Conservation (phyloP, 2,329 filamentous ascomycete genomes). For the Aureobasidium zeae region DNA sequence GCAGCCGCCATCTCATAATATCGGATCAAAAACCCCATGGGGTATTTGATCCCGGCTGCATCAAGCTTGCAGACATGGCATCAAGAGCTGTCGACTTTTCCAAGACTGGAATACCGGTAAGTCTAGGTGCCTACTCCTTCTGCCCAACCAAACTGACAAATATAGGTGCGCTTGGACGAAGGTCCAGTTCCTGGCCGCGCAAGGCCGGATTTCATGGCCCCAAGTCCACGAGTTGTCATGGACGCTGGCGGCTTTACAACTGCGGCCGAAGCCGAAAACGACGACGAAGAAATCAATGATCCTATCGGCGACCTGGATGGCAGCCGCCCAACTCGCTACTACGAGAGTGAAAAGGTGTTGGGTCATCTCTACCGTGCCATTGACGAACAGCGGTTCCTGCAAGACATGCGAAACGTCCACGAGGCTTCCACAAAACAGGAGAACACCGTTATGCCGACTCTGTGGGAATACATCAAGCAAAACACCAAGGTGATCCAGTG, state of each 20-base stretch:
- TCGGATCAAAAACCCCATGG: constrained; percentile 28
- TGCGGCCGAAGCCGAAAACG: constrained; percentile 31
- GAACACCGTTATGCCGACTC: constrained; percentile 22
- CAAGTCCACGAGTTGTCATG: constrained; percentile 37
- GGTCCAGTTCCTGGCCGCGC: constrained; percentile 34
- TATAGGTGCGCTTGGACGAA: constrained; percentile 36
- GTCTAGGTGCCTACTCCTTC: constrained; percentile 6
- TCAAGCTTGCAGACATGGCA: constrained; percentile 32
- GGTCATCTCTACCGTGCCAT: constrained; percentile 63
- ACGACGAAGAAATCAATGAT: constrained; percentile 27
- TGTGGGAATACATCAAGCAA: constrained; percentile 35
- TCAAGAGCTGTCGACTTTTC: constrained; percentile 32
- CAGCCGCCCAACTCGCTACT: constrained; percentile 44
- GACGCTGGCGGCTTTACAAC: constrained; percentile 26
- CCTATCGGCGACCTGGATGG: constrained; percentile 23
- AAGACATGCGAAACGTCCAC: constrained; percentile 30
- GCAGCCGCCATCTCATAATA: constrained; percentile 33
- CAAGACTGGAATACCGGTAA: constrained; percentile 51
- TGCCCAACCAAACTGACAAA: constrained; percentile 20
- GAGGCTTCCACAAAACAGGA: constrained; percentile 7
- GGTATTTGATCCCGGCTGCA: constrained; percentile 4
- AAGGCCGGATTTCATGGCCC: constrained; percentile 48
- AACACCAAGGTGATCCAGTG: constrained; percentile 30
- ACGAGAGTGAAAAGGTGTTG: constrained; percentile 58
- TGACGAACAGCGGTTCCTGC: constrained; percentile 60